Evolutionary conservation across 768 basidiomycete genomes (phyloP).

Genomic region (Rhizopogon vesiculosus): DNA sequence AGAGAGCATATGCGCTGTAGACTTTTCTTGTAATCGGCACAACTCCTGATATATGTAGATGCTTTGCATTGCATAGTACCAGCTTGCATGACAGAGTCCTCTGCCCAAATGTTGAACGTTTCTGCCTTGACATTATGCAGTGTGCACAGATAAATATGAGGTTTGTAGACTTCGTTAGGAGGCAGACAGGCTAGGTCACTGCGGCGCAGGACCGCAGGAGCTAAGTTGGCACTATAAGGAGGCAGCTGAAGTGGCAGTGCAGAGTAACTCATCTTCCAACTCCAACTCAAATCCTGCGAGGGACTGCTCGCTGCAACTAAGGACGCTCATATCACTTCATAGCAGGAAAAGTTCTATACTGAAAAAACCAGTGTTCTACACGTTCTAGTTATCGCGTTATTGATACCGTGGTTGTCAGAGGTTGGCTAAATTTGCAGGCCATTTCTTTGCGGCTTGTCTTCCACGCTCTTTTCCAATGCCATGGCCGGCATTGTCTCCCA

Average conservation of each 20-base stretch:
- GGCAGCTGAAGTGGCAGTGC: background rate
- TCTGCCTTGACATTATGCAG: too few relatives aligned
- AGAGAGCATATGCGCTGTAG: constrained; percentile 44
- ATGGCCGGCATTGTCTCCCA: constrained; percentile 17
- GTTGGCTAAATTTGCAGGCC: background rate
- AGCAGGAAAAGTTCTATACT: background rate
- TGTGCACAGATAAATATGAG: too few relatives aligned
- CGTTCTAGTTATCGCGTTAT: background rate
- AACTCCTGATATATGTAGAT: background rate
- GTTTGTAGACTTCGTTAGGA: too few relatives aligned
- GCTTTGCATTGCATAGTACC: too few relatives aligned
- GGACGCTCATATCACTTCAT: background rate
- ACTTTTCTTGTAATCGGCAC: background rate
- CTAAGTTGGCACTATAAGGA: too few relatives aligned
- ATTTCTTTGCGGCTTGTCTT: constrained; percentile 1
- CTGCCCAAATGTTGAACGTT: too few relatives aligned
- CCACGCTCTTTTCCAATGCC: constrained; percentile 5
- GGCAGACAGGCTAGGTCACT: too few relatives aligned
- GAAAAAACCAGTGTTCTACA: background rate
- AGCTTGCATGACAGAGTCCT: too few relatives aligned
- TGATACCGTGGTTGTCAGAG: background rate
- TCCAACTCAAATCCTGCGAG: background rate
- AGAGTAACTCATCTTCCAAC: background rate
- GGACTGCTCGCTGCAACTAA: background rate
- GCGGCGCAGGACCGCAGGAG: too few relatives aligned